Conservation (phyloP, 139 green algal species). For the Penium margaritaceum region DNA sequence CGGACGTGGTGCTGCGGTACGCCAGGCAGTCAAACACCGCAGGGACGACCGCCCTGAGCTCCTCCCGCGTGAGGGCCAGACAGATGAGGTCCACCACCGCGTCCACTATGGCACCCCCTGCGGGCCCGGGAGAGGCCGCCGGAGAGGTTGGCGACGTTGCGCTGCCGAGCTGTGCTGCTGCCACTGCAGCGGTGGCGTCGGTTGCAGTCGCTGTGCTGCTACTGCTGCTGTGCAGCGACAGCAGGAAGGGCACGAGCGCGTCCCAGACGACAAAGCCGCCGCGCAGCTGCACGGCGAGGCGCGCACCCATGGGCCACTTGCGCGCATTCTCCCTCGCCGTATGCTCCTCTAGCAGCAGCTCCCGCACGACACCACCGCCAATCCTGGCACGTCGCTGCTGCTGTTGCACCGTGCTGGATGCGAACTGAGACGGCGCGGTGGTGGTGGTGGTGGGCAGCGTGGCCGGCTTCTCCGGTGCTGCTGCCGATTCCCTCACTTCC, state of each 20-base stretch:
- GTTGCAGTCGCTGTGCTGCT: not conserved
- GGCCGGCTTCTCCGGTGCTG: not conserved
- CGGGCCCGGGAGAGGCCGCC: slow-evolving; percentile 32
- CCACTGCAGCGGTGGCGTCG: not conserved
- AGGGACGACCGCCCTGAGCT: slow-evolving; percentile 17
- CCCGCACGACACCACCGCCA: too few species aligned
- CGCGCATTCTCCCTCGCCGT: not conserved
- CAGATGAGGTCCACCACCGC: slow-evolving; percentile 18
- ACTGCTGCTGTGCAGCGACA: not conserved
- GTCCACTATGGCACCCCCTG: slow-evolving; percentile 8
- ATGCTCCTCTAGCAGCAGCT: not conserved
- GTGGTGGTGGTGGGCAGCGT: too few species aligned
- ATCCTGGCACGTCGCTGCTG: too few species aligned
- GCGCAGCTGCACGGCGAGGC: too few species aligned
- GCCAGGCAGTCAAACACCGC: slow-evolving; percentile 35
- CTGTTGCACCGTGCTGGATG: too few species aligned
- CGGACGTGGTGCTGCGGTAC: slow-evolving; percentile 17
- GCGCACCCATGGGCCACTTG: too few species aligned
- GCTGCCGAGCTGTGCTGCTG: too few species aligned
- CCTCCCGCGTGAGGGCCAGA: slow-evolving; percentile 35
- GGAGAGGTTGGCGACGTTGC: too few species aligned
- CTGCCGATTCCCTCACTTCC: slow-evolving; percentile 14
- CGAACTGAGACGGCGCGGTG: too few species aligned
- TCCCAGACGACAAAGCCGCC: slow-evolving; percentile 40
- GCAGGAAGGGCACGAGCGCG: slow-evolving; percentile 43